phyloP scores from a whole-genome alignment of 305 asterid genomes.

The Fraxinus nigra region DNA sequence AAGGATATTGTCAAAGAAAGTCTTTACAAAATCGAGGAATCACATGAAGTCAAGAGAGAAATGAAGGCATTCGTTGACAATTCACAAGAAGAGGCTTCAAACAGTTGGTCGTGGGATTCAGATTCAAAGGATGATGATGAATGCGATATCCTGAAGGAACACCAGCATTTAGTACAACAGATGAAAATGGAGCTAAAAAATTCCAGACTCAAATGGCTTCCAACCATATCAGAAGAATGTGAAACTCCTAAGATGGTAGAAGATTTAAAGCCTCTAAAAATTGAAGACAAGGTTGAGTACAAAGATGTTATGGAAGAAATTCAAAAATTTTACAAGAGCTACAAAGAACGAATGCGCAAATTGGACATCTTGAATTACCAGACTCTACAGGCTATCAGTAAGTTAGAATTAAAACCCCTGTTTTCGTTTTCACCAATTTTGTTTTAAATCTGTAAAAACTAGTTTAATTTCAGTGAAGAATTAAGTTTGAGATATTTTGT shows the following conservation, averaged over 20 bases:
- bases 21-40: conserved; percentile 1
- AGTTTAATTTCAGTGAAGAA: neutral
- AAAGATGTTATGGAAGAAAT: conserved; percentile 66
- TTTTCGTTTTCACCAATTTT: neutral
- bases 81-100: conserved; percentile 8
- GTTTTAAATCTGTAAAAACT: neutral
- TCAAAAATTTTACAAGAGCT: conserved; percentile 70
- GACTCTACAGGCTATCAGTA: conserved; percentile 83
- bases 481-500: neutral
- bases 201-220: conserved; percentile 58
- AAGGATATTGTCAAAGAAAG: conserved; percentile 1
- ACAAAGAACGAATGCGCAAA: conserved; percentile 65
- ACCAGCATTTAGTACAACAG: conserved; percentile 64
- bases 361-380: conserved; percentile 88
- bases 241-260: conserved; percentile 57
- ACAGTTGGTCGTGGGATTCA: conserved; percentile 27
- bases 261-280: conserved; percentile 61
- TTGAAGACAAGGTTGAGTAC: conserved; percentile 58
- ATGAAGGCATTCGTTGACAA: conserved; percentile 2
- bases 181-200: conserved; percentile 77
- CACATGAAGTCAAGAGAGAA: neutral
- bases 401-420: conserved; percentile 27
- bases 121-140: conserved; percentile 51
- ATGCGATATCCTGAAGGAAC: conserved; percentile 57
- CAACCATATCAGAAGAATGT: conserved; percentile 86